These are phyloP conservation scores for Phaeophleospora eucalypticola DNA, from an alignment of 2,329 filamentous ascomycete genomes.

Conservation along the genomic window DNA sequence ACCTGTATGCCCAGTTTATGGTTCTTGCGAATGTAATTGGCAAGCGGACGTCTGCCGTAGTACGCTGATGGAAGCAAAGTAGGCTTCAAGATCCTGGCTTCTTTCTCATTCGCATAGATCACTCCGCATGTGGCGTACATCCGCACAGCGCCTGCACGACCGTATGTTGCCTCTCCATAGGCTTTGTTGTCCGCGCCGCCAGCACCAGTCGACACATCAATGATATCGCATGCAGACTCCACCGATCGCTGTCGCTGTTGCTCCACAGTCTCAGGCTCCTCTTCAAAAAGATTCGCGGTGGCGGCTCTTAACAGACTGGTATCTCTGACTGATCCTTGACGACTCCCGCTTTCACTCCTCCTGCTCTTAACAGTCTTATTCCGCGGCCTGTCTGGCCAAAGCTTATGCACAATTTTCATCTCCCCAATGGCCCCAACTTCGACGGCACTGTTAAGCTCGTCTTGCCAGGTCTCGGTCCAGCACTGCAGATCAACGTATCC, in stretches of 20 bases:
- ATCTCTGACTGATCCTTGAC: slow-evolving; percentile 5
- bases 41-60: slow-evolving; percentile 74
- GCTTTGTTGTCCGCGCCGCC: slow-evolving; percentile 48
- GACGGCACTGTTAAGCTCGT: slow-evolving; percentile 84
- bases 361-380: slow-evolving; percentile 31
- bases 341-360: background rate
- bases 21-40: slow-evolving; percentile 76
- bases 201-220: slow-evolving; percentile 45
- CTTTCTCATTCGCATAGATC: slow-evolving; percentile 72
- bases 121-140: slow-evolving; percentile 74
- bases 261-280: slow-evolving; percentile 40
- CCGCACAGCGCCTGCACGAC: slow-evolving; percentile 45
- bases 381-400: slow-evolving; percentile 71
- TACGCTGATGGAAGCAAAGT: slow-evolving; percentile 80
- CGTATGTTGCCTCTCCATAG: slow-evolving; percentile 39
- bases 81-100: slow-evolving; percentile 82
- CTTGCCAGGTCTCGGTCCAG: slow-evolving; percentile 88
- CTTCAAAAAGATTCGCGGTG: slow-evolving; percentile 29
- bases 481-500: slow-evolving; percentile 75
- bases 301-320: slow-evolving; percentile 24
- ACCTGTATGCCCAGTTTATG: slow-evolving; percentile 78
- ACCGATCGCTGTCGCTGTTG: slow-evolving; percentile 41
- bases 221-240: slow-evolving; percentile 44
- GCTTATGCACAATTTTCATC: slow-evolving; percentile 77
- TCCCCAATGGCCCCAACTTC: slow-evolving; percentile 87